Evolutionary conservation across 2,329 filamentous ascomycete species (phyloP).

Genomic region (Seiridium unicorne): DNA sequence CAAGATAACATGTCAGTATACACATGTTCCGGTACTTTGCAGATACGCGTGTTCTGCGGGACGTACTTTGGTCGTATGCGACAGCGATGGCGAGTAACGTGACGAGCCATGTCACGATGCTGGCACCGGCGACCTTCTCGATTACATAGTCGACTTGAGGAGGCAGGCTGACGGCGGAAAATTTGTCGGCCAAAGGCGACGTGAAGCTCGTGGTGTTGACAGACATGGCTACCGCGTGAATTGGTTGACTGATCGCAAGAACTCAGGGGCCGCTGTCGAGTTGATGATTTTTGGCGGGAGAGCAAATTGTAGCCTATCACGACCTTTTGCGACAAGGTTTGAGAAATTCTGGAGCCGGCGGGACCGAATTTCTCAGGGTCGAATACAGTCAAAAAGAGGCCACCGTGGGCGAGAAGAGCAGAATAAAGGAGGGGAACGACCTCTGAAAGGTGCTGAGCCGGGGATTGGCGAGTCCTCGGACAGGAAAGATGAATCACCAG

Average conservation of each 20-base stretch:
- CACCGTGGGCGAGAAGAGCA: background rate
- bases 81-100: conserved; percentile 71
- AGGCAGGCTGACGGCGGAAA: conserved; percentile 47
- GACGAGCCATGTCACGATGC: conserved; percentile 61
- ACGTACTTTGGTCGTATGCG: conserved; percentile 87
- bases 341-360: background rate
- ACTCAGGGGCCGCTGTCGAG: background rate
- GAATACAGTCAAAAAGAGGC: background rate
- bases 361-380: background rate
- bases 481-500: background rate
- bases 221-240: conserved; percentile 37
- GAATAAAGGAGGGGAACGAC: background rate
- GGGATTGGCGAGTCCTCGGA: background rate
- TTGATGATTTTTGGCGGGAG: background rate
- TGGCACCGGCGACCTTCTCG: conserved; percentile 56
- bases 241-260: background rate
- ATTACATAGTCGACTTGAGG: conserved; percentile 56
- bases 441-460: background rate
- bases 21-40: too few relatives aligned
- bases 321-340: background rate
- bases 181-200: conserved; percentile 64
- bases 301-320: background rate
- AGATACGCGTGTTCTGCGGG: background rate
- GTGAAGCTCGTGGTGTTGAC: conserved; percentile 64
- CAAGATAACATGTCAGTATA: background rate